A percentile compares a stretch with the other conserved stretches of the same genome.
phyloP scores from a whole-genome alignment of 208 protist species.

The Strigomonas galati region DNA sequence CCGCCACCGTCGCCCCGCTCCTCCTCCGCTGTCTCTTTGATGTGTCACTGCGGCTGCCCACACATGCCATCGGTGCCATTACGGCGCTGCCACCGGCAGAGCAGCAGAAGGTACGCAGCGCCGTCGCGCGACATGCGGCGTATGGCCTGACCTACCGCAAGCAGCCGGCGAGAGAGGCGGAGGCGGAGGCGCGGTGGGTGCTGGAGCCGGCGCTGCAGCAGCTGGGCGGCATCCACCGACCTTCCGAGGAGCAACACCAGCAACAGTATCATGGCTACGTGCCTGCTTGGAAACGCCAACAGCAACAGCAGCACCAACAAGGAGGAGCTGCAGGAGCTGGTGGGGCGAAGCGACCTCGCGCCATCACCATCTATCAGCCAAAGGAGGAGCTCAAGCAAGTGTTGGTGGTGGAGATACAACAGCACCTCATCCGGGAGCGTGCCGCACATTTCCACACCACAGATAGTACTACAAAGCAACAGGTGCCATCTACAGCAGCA shows the following conservation, averaged over 20 bases:
- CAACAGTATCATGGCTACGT: no score
- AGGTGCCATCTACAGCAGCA: slow-evolving; percentile 2
- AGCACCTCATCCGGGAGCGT: slow-evolving; percentile 21
- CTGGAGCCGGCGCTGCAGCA: slow-evolving; percentile 45
- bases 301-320: slow-evolving; percentile 1
- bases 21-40: slow-evolving; percentile 63
- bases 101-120: slow-evolving; percentile 31
- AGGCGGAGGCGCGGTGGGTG: slow-evolving; percentile 31
- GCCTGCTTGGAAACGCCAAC: no score
- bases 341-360: not conserved
- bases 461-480: not conserved
- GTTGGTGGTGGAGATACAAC: slow-evolving; percentile 39
- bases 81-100: slow-evolving; percentile 30
- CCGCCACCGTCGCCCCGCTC: slow-evolving; percentile 39
- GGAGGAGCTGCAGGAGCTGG: not conserved
- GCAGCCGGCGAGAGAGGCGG: slow-evolving; percentile 9
- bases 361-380: slow-evolving; percentile 6
- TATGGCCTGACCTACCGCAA: slow-evolving; percentile 68
- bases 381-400: slow-evolving; percentile 34
- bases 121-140: slow-evolving; percentile 53
- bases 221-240: slow-evolving; percentile 13
- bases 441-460: not conserved
- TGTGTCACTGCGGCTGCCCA: slow-evolving; percentile 37
- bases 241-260: not conserved
- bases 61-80: slow-evolving; percentile 39